Percentiles rank a stretch among this genome's conserved stretches.
These are phyloP conservation scores for Tylopilus cervinicoccineus DNA, from an alignment of 768 basidiomycete genomes.

Conservation along the genomic window DNA sequence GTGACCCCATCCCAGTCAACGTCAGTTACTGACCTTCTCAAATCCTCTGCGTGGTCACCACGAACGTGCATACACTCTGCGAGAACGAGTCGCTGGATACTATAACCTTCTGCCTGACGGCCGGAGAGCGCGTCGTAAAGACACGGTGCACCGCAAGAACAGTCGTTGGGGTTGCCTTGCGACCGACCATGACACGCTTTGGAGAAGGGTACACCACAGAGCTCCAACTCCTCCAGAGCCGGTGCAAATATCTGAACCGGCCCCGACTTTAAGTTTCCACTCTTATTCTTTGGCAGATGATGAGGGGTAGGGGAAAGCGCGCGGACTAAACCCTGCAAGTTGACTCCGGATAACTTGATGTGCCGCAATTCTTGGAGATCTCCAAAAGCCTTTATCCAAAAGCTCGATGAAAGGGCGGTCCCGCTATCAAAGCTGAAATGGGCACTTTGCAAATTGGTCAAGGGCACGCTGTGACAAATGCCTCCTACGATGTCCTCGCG, in stretches of 20 bases:
- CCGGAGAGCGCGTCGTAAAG: constrained; percentile 14
- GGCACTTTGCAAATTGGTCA: constrained; percentile 9
- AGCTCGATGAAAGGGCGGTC: constrained; percentile 4
- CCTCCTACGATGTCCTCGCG: constrained; percentile 9
- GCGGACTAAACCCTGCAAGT: constrained; percentile 8
- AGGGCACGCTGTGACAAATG: constrained; percentile 13
- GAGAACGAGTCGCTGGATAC: constrained; percentile 11
- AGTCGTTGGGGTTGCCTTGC: not conserved
- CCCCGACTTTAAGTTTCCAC: not conserved
- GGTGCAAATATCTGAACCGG: constrained; percentile 15
- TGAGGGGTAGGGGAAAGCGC: constrained; percentile 1
- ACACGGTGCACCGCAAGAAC: constrained; percentile 8
- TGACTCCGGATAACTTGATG: constrained; percentile 7
- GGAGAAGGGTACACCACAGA: constrained; percentile 8
- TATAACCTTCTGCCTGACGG: constrained; percentile 10
- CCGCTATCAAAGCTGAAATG: constrained; percentile 10
- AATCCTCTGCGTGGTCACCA: not conserved
- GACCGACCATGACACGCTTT: not conserved
- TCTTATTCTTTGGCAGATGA: not conserved
- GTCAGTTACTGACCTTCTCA: constrained; percentile 7
- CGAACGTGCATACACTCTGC: constrained; percentile 9
- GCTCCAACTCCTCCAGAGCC: constrained; percentile 11
- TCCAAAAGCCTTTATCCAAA: constrained; percentile 20
- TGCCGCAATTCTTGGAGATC: constrained; percentile 10
- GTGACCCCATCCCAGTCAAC: constrained; percentile 19